These are phyloP conservation scores for Sporobolomyces phaffii DNA, from an alignment of 768 basidiomycete species.

Conservation along the genomic window DNA sequence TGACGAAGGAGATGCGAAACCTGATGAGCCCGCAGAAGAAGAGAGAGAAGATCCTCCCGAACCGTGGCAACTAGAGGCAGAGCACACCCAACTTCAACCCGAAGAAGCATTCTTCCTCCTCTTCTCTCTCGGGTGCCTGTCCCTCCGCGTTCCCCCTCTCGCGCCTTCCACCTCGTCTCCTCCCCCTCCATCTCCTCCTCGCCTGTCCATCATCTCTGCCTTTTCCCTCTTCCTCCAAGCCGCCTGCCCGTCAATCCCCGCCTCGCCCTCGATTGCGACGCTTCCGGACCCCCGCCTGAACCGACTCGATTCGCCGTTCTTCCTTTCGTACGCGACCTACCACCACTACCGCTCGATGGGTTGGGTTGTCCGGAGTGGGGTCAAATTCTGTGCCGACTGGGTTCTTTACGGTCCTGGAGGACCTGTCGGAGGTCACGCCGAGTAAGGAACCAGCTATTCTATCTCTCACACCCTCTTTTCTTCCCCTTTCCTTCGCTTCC, in stretches of 20 bases:
- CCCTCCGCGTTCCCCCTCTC: background rate
- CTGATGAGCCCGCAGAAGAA: constrained; percentile 6
- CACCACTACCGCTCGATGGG: constrained; percentile 94
- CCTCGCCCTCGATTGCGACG: background rate
- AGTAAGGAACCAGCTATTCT: constrained; percentile 82
- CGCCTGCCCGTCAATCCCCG: constrained; percentile 5
- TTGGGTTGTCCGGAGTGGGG: constrained; percentile 91
- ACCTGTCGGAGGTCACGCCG: constrained; percentile 89
- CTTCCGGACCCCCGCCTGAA: constrained; percentile 25
- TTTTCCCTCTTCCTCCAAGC: constrained; percentile 28
- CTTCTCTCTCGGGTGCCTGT: constrained; percentile 37
- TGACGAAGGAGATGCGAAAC: background rate
- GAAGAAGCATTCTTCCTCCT: constrained; percentile 45
- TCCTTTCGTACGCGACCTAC: constrained; percentile 80
- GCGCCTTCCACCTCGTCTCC: background rate
- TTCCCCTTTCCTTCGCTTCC: constrained; percentile 62
- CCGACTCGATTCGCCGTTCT: constrained; percentile 56
- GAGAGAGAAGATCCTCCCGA: constrained; percentile 20
- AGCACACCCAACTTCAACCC: constrained; percentile 44
- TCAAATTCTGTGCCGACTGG: constrained; percentile 96
- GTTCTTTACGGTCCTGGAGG: constrained; percentile 72
- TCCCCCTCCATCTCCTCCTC: background rate
- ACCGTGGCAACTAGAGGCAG: constrained; percentile 35
- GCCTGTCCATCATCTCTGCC: constrained; percentile 25
- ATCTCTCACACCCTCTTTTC: constrained; percentile 79